Base-by-base conservation (phyloP, 2,329 filamentous ascomycete genomes). In the Daldinia eschscholtzii region DNA sequence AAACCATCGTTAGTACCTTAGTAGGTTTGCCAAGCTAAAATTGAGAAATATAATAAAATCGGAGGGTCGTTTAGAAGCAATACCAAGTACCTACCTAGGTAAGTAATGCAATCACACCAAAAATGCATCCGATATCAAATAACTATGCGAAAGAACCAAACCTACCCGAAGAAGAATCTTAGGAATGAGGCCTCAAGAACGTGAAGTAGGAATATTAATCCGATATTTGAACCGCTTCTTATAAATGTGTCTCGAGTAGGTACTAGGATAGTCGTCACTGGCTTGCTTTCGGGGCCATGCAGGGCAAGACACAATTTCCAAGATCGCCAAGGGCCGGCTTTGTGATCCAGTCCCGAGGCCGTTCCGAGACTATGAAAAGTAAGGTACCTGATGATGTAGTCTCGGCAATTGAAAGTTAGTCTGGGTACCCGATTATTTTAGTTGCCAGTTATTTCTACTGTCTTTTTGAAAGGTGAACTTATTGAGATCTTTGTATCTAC, bases 321-420 rank as follows among this genome's bases (percentile, higher is more conserved):
- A 61, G 52, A 55, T 61, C 57, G 66, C 66, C 62, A 67, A 67
- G 64, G 48, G 37, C 64, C 35, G 63, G 18, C 15, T 50, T 52
- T 35, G 57, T 26, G 57, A 42, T 37, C 37, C 26, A 55, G 62
- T 59, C 35, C 39, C 26, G 46, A 35, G 41, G n/a, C 26, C 41
- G 18, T 56, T 10, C 42, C 35, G 46, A 42, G 33, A 42, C 55
- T 56, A 23, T 37, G 42, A 35, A 37, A 57, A 26, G 13, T 42
- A 41, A 42, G 18, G 20, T 57, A 56, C 33, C 52, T 52, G 26
- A 50, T 50, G 46, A 30, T 52, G 26, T 39, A 57, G 53, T 57
- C 23, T 57, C 53, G 53, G 53, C 53, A 57, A 26, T 57, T 57
- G 23, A n/a, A 41, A 28, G n/a, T 41, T 39, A 41, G 35, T 12